phyloP scores from a whole-genome alignment of 192 early-diverging fungal species.

The Rhizoclosmatium globosum region DNA sequence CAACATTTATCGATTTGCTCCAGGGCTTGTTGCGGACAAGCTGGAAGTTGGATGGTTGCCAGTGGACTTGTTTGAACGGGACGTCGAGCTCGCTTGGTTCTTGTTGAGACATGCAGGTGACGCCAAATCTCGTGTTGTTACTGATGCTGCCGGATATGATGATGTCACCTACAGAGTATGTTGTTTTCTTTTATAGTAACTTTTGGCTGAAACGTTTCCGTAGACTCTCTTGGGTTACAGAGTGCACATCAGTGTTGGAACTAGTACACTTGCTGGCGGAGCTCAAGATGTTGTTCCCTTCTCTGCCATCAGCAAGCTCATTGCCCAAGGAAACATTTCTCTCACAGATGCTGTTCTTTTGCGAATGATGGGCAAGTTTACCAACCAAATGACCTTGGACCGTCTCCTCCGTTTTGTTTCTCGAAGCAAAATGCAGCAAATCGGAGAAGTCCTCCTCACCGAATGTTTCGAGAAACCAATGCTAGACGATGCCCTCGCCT shows the following conservation, averaged over 20 bases:
- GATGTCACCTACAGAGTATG: constrained; percentile 28
- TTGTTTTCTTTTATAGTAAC: background rate
- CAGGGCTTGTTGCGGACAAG: constrained; percentile 22
- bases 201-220: background rate
- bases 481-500: constrained; percentile 15
- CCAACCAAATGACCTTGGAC: constrained; percentile 18
- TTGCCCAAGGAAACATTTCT: constrained; percentile 21
- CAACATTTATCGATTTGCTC: constrained; percentile 40
- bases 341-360: constrained; percentile 27
- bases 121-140: constrained; percentile 1
- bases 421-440: background rate
- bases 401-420: constrained; percentile 34
- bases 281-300: constrained; percentile 23
- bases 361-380: constrained; percentile 17
- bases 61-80: constrained; percentile 38
- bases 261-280: constrained; percentile 9
- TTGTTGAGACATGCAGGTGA: constrained; percentile 39
- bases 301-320: constrained; percentile 22
- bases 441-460: constrained; percentile 19
- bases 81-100: constrained; percentile 43
- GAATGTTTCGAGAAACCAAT: constrained; percentile 34
- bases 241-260: constrained; percentile 8
- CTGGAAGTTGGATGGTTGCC: constrained; percentile 34
- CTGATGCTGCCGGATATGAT: constrained; percentile 20
- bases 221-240: constrained; percentile 40